Percentiles rank a stretch among this genome's conserved stretches.
phyloP scores from a whole-genome alignment of 2,329 filamentous ascomycete genomes.

The Phaeosphaeria sp. region DNA sequence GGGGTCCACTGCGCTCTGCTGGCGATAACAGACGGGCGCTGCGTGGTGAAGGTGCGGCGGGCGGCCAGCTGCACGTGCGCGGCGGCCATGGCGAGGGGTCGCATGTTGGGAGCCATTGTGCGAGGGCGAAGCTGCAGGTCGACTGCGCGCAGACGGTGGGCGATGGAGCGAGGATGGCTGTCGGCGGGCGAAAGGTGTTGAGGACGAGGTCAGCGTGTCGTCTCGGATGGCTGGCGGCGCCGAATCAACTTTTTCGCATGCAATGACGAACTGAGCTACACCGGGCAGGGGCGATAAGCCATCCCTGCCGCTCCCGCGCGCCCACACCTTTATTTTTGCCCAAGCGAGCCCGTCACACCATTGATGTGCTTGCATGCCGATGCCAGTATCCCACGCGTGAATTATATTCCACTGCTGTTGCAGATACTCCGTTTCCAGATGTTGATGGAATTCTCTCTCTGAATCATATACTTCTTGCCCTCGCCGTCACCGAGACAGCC shows the following conservation, averaged over 20 bases:
- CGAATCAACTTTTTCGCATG: constrained; percentile 38
- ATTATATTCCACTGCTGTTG: neutral
- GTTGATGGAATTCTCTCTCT: neutral
- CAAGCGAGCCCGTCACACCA: neutral
- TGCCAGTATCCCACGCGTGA: constrained; percentile 8
- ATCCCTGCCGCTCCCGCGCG: constrained; percentile 11
- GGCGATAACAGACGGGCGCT: constrained; percentile 43
- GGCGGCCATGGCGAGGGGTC: constrained; percentile 42
- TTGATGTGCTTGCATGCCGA: too few species aligned
- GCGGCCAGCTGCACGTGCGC: constrained; percentile 43
- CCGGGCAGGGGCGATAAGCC: constrained; percentile 14
- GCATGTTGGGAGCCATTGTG: constrained; percentile 47
- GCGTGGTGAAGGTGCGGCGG: constrained; percentile 44
- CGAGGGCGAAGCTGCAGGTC: constrained; percentile 12
- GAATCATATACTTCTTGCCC: constrained; percentile 11
- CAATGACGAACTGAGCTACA: constrained; percentile 32
- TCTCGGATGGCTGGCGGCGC: constrained; percentile 9
- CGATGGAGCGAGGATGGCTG: constrained; percentile 4
- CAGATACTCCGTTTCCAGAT: too few species aligned
- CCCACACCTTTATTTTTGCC: constrained; percentile 9
- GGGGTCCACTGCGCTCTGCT: constrained; percentile 44
- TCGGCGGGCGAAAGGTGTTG: constrained; percentile 18
- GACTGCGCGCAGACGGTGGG: constrained; percentile 13
- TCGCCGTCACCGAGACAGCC: neutral
- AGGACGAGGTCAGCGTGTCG: constrained; percentile 7